phyloP scores from a whole-genome alignment of 805 yeast genomes.

The Candida loeiensis region DNA sequence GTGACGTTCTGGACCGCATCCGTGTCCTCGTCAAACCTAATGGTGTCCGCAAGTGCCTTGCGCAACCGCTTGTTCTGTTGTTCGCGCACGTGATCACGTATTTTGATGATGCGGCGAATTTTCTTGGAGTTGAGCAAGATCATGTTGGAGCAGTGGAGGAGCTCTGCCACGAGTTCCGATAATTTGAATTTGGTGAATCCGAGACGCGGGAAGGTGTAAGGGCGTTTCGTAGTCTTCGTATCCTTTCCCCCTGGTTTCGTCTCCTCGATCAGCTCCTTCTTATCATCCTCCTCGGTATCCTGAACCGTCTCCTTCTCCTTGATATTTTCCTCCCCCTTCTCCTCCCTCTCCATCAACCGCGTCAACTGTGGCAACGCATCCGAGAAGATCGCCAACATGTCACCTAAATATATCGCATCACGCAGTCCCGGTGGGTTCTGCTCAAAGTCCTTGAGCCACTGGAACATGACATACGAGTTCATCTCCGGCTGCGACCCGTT shows the following conservation, averaged over 20 bases:
- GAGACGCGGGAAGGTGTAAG: slow-evolving; percentile 30
- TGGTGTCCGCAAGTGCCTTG: slow-evolving; percentile 8
- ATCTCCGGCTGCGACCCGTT: slow-evolving; percentile 32
- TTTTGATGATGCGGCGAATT: slow-evolving; percentile 63
- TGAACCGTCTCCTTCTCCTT: neutral
- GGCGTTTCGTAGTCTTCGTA: slow-evolving; percentile 12
- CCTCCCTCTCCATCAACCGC: slow-evolving; percentile 46
- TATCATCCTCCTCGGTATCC: neutral
- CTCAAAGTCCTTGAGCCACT: slow-evolving; percentile 51
- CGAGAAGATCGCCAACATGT: slow-evolving; percentile 74
- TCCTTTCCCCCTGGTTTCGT: slow-evolving; percentile 4
- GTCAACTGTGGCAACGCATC: slow-evolving; percentile 69
- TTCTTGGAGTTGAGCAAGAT: slow-evolving; percentile 74
- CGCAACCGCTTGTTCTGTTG: slow-evolving; percentile 40
- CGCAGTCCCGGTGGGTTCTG: slow-evolving; percentile 90
- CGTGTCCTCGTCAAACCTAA: slow-evolving; percentile 13
- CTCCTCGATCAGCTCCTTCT: neutral
- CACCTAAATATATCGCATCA: slow-evolving; percentile 91
- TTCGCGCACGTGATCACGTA: slow-evolving; percentile 64
- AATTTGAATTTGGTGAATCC: slow-evolving; percentile 91
- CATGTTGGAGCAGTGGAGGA: slow-evolving; percentile 97
- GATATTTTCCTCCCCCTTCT: neutral
- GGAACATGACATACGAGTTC: slow-evolving; percentile 40
- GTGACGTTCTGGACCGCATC: slow-evolving; percentile 29
- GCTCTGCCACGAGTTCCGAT: slow-evolving; percentile 89